A percentile compares a stretch with the other conserved stretches of the same genome.
phyloP scores from a whole-genome alignment of 331 rosid genomes.

The Malus hybrid region DNA sequence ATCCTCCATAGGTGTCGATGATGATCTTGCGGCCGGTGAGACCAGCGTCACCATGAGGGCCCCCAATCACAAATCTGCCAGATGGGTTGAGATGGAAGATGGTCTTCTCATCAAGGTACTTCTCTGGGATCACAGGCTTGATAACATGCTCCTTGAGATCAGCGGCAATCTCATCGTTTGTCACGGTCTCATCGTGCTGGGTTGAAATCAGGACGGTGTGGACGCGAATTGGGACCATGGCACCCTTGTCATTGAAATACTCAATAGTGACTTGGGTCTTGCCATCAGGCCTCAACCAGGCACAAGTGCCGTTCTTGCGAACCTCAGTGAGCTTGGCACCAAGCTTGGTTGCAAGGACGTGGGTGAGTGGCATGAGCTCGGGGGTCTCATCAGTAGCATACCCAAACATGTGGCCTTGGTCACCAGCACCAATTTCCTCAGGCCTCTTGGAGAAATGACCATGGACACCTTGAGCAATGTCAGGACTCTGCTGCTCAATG shows the following conservation, averaged over 20 bases:
- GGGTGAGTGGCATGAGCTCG: slow-evolving; percentile 71
- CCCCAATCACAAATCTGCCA: slow-evolving; percentile 83
- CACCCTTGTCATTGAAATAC: slow-evolving; percentile 76
- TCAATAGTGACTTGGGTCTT: slow-evolving; percentile 91
- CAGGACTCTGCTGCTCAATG: slow-evolving; percentile 82
- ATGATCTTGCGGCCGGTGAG: slow-evolving; percentile 82
- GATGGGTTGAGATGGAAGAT: slow-evolving; percentile 87
- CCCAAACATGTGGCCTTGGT: background rate
- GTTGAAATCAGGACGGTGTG: slow-evolving; percentile 86
- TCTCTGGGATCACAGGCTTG: slow-evolving; percentile 75
- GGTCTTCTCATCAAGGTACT: slow-evolving; percentile 83
- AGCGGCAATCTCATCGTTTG: slow-evolving; percentile 81
- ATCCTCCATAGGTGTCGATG: slow-evolving; percentile 81
- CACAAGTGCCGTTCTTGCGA: slow-evolving; percentile 79
- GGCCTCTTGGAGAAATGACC: slow-evolving; percentile 66
- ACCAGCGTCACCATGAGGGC: slow-evolving; percentile 91
- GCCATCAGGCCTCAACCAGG: slow-evolving; percentile 88
- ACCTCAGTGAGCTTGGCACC: slow-evolving; percentile 67
- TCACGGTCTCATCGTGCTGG: slow-evolving; percentile 88
- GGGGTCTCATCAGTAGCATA: slow-evolving; percentile 41
- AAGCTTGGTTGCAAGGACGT: slow-evolving; percentile 72
- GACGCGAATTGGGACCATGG: slow-evolving; percentile 75
- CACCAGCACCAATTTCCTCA: slow-evolving; percentile 73
- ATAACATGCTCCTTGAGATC: slow-evolving; percentile 81
- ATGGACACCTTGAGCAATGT: slow-evolving; percentile 79